Evolutionary conservation across 2,329 filamentous ascomycete genomes (phyloP).

Genomic region (Botryosphaeria agaves): DNA sequence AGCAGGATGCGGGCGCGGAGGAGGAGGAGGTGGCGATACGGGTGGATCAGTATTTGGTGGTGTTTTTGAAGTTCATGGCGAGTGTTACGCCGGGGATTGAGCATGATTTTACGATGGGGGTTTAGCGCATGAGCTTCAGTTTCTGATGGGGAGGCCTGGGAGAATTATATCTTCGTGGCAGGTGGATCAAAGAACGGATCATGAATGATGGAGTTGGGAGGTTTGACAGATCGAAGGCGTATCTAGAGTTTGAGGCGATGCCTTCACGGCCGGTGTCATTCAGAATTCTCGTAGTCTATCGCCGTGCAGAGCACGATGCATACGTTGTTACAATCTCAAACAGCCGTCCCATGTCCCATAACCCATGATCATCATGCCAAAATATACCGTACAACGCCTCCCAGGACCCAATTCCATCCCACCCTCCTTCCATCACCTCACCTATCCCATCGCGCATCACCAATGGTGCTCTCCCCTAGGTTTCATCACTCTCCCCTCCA

Average conservation of each 20-base stretch:
- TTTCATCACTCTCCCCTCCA: too few relatives aligned
- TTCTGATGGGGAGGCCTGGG: too few relatives aligned
- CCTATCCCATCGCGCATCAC: too few relatives aligned
- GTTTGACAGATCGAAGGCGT: too few relatives aligned
- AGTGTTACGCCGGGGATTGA: slow-evolving; percentile 89
- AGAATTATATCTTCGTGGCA: not conserved
- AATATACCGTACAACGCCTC: too few relatives aligned
- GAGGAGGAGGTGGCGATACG: slow-evolving; percentile 67
- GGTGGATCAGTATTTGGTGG: slow-evolving; percentile 77
- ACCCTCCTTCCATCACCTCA: too few relatives aligned
- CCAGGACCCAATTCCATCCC: too few relatives aligned
- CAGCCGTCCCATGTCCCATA: too few relatives aligned
- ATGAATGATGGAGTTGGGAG: not conserved
- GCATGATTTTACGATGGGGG: slow-evolving; percentile 93
- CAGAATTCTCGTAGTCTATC: not conserved
- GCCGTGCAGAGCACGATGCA: not conserved
- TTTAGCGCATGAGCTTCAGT: too few relatives aligned
- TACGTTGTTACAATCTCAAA: too few relatives aligned
- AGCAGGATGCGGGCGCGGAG: slow-evolving; percentile 34
- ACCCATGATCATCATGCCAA: too few relatives aligned
- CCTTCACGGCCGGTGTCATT: not conserved
- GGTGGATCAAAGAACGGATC: not conserved
- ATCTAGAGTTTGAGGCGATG: not conserved
- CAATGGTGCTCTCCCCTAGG: too few relatives aligned
- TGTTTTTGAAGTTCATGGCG: slow-evolving; percentile 63